Conservation (phyloP, 2,329 filamentous ascomycete genomes). For the Ophiostoma sp. region DNA sequence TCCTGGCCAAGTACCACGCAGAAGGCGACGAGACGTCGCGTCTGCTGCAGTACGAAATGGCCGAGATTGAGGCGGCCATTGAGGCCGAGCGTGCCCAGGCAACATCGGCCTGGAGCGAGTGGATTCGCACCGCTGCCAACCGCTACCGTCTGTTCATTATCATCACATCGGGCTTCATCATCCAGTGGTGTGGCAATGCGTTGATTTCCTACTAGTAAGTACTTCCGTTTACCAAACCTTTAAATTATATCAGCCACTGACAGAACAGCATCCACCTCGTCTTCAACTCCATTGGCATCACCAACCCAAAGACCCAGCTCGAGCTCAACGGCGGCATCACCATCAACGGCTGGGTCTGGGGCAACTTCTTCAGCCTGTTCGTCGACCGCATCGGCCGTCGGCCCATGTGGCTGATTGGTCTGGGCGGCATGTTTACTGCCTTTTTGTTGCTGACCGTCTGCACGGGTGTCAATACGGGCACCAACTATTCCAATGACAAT, state of each 20-base stretch:
- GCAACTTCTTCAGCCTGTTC: constrained; percentile 17
- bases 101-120: constrained; percentile 22
- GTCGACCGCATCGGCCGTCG: constrained; percentile 31
- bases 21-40: constrained; percentile 22
- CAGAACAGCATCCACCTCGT: constrained; percentile 33
- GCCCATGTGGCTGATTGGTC: constrained; percentile 32
- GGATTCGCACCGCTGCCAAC: constrained; percentile 28
- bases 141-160: constrained; percentile 29
- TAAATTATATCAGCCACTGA: background rate
- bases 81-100: constrained; percentile 37
- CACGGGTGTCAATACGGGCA: constrained; percentile 28
- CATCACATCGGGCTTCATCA: constrained; percentile 25
- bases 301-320: constrained; percentile 25
- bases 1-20: constrained; percentile 34
- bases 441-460: constrained; percentile 27
- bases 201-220: constrained; percentile 38
- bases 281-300: constrained; percentile 39
- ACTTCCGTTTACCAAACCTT: background rate
- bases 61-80: constrained; percentile 36
- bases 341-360: constrained; percentile 32
- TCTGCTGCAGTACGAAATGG: constrained; percentile 29
- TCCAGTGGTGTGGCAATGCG: constrained; percentile 31
- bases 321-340: constrained; percentile 32
- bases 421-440: constrained; percentile 27
- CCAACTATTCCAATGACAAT: constrained; percentile 24